Conservation (phyloP, 2,329 filamentous ascomycete genomes). For the Sarocladiaceae sp. region DNA sequence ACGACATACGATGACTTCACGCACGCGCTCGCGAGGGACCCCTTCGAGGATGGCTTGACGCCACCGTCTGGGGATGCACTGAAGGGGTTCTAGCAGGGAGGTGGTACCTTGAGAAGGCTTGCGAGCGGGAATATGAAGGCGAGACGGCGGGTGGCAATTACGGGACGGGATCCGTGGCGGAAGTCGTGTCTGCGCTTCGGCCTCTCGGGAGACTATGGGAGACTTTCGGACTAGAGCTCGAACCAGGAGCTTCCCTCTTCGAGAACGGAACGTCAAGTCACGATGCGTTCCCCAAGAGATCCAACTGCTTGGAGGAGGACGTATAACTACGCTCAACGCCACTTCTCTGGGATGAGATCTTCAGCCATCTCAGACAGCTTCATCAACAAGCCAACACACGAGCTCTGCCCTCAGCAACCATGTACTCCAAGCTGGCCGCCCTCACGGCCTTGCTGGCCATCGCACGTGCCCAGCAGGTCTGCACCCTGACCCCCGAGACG, state of each 20-base stretch:
- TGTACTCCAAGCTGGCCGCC: conserved; percentile 12
- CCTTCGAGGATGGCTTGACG: too few species aligned
- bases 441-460: conserved; percentile 14
- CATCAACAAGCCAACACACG: not conserved
- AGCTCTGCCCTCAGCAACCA: not conserved
- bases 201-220: not conserved
- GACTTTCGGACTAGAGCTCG: not conserved
- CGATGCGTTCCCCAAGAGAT: not conserved
- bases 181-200: not conserved
- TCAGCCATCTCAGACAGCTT: not conserved
- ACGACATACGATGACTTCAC: not conserved
- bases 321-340: not conserved
- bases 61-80: too few species aligned
- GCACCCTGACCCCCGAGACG: conserved; percentile 29
- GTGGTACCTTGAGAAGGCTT: too few species aligned
- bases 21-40: too few species aligned
- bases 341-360: not conserved
- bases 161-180: conserved; percentile 1
- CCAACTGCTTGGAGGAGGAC: too few species aligned
- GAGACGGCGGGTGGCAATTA: conserved; percentile 7
- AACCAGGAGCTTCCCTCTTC: conserved; percentile 1
- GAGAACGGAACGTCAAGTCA: conserved; percentile 1
- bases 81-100: too few species aligned
- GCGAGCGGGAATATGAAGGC: too few species aligned
- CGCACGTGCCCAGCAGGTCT: conserved; percentile 36